Conservation (phyloP, 768 basidiomycete species). For the Russula emetica region DNA sequence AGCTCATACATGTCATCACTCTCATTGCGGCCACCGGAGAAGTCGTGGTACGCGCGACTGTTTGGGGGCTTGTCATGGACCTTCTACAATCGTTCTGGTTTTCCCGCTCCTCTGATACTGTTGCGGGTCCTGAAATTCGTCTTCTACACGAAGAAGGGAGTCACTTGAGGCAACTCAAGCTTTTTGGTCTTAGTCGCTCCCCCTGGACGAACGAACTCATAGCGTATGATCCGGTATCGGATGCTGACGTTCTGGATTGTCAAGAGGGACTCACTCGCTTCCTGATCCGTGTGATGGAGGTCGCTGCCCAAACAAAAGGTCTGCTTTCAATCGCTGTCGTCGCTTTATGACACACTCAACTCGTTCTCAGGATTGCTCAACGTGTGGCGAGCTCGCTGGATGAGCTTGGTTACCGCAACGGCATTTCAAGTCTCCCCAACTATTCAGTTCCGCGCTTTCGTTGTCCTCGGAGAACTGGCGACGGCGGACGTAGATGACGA, state of each 20-base stretch:
- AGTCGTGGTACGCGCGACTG: slow-evolving; percentile 66
- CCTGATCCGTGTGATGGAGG: slow-evolving; percentile 58
- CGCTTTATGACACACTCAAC: slow-evolving; percentile 20
- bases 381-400: slow-evolving; percentile 91
- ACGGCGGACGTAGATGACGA: slow-evolving; percentile 87
- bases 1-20: slow-evolving; percentile 74
- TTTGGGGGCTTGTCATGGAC: slow-evolving; percentile 79
- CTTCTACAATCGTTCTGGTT: slow-evolving; percentile 72
- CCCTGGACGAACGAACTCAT: slow-evolving; percentile 67
- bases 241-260: slow-evolving; percentile 52
- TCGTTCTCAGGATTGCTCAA: slow-evolving; percentile 60
- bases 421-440: slow-evolving; percentile 88
- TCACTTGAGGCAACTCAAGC: slow-evolving; percentile 50
- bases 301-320: slow-evolving; percentile 69
- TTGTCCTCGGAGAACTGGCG: slow-evolving; percentile 77
- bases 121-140: slow-evolving; percentile 52
- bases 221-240: slow-evolving; percentile 50
- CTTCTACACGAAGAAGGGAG: slow-evolving; percentile 59
- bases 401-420: slow-evolving; percentile 80
- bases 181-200: slow-evolving; percentile 69
- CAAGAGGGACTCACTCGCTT: slow-evolving; percentile 64
- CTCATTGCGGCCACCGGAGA: slow-evolving; percentile 75
- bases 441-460: slow-evolving; percentile 84
- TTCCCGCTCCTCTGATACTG: slow-evolving; percentile 53
- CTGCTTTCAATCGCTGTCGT: slow-evolving; percentile 25